These are phyloP conservation scores for Babesia ovata DNA, from an alignment of 169 alveolate species.

Conservation along the genomic window DNA sequence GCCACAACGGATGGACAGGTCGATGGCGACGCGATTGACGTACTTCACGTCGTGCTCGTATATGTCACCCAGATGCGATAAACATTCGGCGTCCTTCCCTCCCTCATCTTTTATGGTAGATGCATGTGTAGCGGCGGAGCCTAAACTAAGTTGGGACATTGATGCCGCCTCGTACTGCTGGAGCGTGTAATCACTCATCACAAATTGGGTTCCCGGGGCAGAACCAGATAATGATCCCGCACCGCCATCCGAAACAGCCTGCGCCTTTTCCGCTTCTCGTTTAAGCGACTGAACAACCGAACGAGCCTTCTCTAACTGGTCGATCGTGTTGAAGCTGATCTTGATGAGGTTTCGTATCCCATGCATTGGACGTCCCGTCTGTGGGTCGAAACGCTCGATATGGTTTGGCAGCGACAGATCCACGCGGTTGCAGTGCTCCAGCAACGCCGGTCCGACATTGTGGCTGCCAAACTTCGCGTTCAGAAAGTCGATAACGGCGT, in stretches of 20 bases:
- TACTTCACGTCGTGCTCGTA: conserved; percentile 96
- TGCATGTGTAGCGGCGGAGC: neutral
- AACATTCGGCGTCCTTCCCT: neutral
- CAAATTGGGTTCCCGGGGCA: conserved; percentile 18
- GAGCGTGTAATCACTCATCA: neutral
- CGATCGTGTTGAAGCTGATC: conserved; percentile 63
- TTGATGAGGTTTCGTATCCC: conserved; percentile 51
- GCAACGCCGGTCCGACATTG: conserved; percentile 45
- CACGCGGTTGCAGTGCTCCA: conserved; percentile 49
- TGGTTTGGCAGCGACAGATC: conserved; percentile 69
- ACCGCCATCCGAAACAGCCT: neutral
- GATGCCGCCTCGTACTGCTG: neutral
- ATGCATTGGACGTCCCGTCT: conserved; percentile 48
- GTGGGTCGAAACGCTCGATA: conserved; percentile 58
- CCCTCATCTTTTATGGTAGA: neutral
- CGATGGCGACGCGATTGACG: conserved; percentile 92
- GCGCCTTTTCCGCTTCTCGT: conserved; percentile 40
- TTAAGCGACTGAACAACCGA: conserved; percentile 30
- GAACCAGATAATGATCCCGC: neutral
- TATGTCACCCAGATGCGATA: conserved; percentile 86
- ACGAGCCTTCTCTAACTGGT: conserved; percentile 56
- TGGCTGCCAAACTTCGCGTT: conserved; percentile 33
- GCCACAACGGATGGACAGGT: conserved; percentile 92
- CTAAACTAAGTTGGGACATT: neutral
- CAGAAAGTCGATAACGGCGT: conserved; percentile 48